A percentile compares a stretch with the other conserved stretches of the same genome.
phyloP scores from a whole-genome alignment of 805 yeast genomes.

The Starmerella apis region DNA sequence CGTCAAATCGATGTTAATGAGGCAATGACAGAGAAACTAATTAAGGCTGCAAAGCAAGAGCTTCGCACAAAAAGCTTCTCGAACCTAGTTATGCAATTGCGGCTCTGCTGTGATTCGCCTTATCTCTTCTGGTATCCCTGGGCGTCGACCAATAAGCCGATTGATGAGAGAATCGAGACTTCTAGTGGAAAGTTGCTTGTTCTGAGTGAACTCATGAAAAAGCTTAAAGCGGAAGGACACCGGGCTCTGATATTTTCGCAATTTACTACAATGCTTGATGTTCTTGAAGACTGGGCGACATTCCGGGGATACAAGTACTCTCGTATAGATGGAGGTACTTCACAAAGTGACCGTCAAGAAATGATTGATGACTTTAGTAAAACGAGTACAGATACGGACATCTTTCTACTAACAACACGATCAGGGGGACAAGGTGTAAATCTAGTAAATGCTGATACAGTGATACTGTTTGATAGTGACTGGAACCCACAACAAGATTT shows the following conservation, averaged over 20 bases:
- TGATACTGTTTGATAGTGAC: constrained; percentile 80
- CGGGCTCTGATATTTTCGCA: constrained; percentile 78
- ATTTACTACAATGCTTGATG: constrained; percentile 71
- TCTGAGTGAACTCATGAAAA: constrained; percentile 50
- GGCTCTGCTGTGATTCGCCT: constrained; percentile 80
- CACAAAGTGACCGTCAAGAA: constrained; percentile 53
- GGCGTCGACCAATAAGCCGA: constrained; percentile 26
- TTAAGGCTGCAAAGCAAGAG: constrained; percentile 31
- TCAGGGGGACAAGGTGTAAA: constrained; percentile 94
- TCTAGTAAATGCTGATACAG: constrained; percentile 78
- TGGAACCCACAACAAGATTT: constrained; percentile 97
- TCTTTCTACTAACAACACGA: constrained; percentile 76
- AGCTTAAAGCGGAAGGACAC: constrained; percentile 43
- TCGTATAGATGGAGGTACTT: constrained; percentile 67
- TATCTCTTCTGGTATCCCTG: constrained; percentile 75
- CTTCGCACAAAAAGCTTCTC: constrained; percentile 46
- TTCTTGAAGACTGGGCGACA: constrained; percentile 64
- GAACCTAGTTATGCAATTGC: constrained; percentile 70
- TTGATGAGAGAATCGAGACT: constrained; percentile 37
- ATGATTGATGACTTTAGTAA: constrained; percentile 47
- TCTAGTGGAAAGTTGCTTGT: constrained; percentile 66
- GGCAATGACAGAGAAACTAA: constrained; percentile 26
- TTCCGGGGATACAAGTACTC: constrained; percentile 39
- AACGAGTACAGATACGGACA: constrained; percentile 30
- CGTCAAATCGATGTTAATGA: background rate